Percentiles rank a stretch among this genome's conserved stretches.
Conservation (phyloP, 192 early-diverging fungal species). For the Coemansia javaensis region DNA sequence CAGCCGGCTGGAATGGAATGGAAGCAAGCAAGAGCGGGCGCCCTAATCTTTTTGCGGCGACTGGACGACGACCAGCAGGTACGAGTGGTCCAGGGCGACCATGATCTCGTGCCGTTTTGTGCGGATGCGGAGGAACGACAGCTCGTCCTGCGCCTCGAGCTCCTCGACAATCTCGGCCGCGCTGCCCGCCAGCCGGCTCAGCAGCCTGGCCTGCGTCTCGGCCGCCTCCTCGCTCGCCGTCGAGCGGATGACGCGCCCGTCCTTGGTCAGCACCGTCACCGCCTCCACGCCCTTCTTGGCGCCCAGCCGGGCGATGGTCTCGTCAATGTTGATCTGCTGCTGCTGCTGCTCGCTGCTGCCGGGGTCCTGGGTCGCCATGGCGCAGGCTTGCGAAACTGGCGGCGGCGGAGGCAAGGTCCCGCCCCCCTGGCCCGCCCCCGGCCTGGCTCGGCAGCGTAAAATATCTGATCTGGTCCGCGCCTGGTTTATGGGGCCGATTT, state of each 20-base stretch:
- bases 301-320: slow-evolving; percentile 85
- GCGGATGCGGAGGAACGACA: slow-evolving; percentile 88
- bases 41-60: slow-evolving; percentile 32
- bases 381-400: no score
- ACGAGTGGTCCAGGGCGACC: slow-evolving; percentile 71
- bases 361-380: no score
- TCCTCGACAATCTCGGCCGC: slow-evolving; percentile 70
- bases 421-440: no score
- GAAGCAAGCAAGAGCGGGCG: neutral
- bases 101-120: slow-evolving; percentile 96
- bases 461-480: no score
- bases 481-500: no score
- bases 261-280: slow-evolving; percentile 86
- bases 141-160: slow-evolving; percentile 88
- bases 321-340: slow-evolving; percentile 73
- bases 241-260: slow-evolving; percentile 85
- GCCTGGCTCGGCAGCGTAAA: no score
- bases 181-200: slow-evolving; percentile 76
- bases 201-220: slow-evolving; percentile 76
- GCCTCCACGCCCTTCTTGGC: slow-evolving; percentile 88
- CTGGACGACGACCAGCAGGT: slow-evolving; percentile 44
- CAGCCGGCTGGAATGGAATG: neutral
- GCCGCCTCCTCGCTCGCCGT: slow-evolving; percentile 76
- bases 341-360: no score
- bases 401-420: no score